Percentiles rank a stretch among this genome's conserved stretches.
Conservation (phyloP, 129 eudicot genomes). For the Deinandra increscens region DNA sequence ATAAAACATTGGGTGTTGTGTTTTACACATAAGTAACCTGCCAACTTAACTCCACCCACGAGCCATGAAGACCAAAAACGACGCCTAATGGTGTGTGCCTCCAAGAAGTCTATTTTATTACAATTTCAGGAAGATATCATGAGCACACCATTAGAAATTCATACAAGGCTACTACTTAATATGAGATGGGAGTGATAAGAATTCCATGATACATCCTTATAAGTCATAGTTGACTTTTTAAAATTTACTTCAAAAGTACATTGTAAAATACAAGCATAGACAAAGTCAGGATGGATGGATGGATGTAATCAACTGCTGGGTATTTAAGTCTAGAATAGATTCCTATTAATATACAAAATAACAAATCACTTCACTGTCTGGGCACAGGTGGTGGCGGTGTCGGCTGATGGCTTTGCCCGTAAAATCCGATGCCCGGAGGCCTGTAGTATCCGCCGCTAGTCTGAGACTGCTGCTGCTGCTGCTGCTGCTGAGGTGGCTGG, state of each 20-base stretch:
- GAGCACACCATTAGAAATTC: no score
- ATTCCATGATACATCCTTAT: constrained; percentile 11
- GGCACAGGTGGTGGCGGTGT: constrained; percentile 64
- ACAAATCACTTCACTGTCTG: constrained; percentile 52
- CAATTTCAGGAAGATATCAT: no score
- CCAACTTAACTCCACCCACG: no score
- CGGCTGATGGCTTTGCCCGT: constrained; percentile 71
- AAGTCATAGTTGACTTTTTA: constrained; percentile 13
- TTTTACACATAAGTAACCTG: no score
- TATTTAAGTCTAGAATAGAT: constrained; percentile 20
- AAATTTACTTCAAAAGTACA: constrained; percentile 21
- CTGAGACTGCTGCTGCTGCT: constrained; percentile 40
- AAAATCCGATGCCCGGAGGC: constrained; percentile 78
- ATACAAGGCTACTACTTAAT: neutral
- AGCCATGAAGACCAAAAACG: no score
- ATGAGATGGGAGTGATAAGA: constrained; percentile 2
- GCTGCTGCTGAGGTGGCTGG: constrained; percentile 48
- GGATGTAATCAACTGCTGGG: constrained; percentile 14
- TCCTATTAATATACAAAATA: constrained; percentile 55
- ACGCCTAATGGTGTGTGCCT: no score
- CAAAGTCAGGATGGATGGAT: constrained; percentile 13
- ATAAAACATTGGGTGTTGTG: no score
- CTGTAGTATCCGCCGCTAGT: constrained; percentile 60
- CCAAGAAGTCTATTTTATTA: no score
- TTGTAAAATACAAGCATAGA: constrained; percentile 20